Evolutionary conservation across 2,329 filamentous ascomycete genomes (phyloP).

Genomic region (Nigrospora osmanthi): DNA sequence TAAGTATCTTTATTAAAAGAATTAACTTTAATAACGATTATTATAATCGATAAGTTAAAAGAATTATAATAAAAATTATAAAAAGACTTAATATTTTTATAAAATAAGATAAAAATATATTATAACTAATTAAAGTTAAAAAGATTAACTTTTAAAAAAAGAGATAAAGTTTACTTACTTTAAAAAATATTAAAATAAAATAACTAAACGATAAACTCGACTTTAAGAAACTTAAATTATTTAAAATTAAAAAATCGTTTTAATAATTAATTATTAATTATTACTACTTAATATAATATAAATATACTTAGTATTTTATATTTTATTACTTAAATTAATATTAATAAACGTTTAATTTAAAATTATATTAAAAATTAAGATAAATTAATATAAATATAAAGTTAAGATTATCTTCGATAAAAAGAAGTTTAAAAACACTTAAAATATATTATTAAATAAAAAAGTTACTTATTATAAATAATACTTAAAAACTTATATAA

Average conservation of each 20-base stretch:
- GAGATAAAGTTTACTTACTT: neutral
- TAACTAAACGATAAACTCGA: neutral
- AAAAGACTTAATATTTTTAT: neutral
- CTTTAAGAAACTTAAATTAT: slow-evolving; percentile 1
- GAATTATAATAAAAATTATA: neutral
- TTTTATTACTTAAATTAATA: neutral
- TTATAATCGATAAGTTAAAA: neutral
- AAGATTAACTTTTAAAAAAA: neutral
- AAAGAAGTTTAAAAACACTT: neutral
- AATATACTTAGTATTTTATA: neutral
- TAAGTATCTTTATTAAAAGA: neutral
- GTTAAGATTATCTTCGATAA: neutral
- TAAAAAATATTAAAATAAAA: slow-evolving; percentile 1
- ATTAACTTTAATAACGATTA: neutral
- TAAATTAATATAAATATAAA: neutral
- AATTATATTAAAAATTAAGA: neutral
- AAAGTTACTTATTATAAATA: neutral
- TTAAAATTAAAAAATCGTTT: neutral
- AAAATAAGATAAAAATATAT: neutral
- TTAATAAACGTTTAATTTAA: neutral
- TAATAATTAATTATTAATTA: slow-evolving; percentile 2
- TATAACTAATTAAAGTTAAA: neutral
- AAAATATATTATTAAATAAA: neutral
- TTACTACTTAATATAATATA: neutral
- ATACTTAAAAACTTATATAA: neutral